Base-by-base conservation (phyloP, 345 rosid genomes). In the Bruguiera parviflora region DNA sequence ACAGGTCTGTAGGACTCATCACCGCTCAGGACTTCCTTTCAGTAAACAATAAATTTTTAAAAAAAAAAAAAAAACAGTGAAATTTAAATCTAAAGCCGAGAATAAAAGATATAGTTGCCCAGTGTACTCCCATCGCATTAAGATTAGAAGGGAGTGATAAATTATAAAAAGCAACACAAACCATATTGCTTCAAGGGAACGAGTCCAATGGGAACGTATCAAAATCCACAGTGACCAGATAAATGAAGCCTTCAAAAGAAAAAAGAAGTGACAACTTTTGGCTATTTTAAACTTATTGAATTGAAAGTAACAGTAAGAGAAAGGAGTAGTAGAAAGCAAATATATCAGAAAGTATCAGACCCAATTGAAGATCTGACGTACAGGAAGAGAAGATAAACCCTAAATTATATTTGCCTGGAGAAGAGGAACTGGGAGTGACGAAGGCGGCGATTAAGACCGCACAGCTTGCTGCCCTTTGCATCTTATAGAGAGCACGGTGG, bases 1-100 rank as follows among this genome's bases (percentile, higher is more conserved):
- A 87, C 91, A 92, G 96, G 92, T 92, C 94, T 89, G 92, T 83
- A 86, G 73, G 75, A 64, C 93, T 92, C 96, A 87, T 89, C 93
- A 86, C 60, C 11, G 96, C 71, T 80, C 79, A 2, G 7, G 8
- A 6, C 1, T 68, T 55, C 43, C 35, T 32, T 32, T 32, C 28
- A 27, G 28, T 27, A 27, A 27, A 27, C 28, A 27, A 1, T 27
- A 27, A 27, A 27, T 27, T 27, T 27, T n/a, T n/a, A n/a, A n/a
- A n/a, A 27, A 27, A 27, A 19, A 11, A 21, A 19, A 53, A 27
- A 39, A 18, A 70, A 52, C 47, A 9, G 6, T 39, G 16, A 39
- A 39, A 43, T 43, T 3, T 3, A 43, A 43, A 43, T 32, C 39
- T 5, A 35, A 35, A 35, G 13, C 16, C 4, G 4, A 13, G 5